Evolutionary conservation across 176 grass and related monocot genomes (phyloP).

Genomic region (Ampelocalamus luodianensis): DNA sequence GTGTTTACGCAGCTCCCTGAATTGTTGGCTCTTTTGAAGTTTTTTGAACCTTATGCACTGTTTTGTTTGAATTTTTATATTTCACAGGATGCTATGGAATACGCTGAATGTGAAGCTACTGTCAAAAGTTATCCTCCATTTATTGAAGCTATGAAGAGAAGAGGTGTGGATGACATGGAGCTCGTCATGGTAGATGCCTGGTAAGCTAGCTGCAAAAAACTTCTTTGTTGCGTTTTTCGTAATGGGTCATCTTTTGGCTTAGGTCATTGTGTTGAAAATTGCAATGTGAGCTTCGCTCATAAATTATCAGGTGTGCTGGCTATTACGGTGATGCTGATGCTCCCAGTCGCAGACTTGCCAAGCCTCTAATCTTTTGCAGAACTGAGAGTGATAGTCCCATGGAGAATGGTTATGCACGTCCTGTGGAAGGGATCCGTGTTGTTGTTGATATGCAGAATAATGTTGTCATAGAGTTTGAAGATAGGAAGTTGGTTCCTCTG

Average conservation of each 20-base stretch:
- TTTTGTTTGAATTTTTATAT: constrained; percentile 36
- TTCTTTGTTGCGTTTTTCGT: not conserved
- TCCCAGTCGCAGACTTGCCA: constrained; percentile 89
- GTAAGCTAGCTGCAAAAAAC: constrained; percentile 49
- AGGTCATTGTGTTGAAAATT: constrained; percentile 12
- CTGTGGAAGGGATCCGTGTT: constrained; percentile 92
- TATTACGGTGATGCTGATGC: constrained; percentile 85
- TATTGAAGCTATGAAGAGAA: constrained; percentile 98
- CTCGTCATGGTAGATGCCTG: constrained; percentile 99
- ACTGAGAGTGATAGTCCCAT: constrained; percentile 98
- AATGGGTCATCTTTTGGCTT: constrained; percentile 2
- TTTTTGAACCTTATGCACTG: not conserved
- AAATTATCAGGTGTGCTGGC: constrained; percentile 78
- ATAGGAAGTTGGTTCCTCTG: constrained; percentile 90
- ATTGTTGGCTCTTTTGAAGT: not conserved
- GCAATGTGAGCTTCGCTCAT: not conserved
- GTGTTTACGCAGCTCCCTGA: not conserved
- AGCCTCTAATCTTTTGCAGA: constrained; percentile 96
- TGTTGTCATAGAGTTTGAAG: constrained; percentile 90
- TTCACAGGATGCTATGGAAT: constrained; percentile 92
- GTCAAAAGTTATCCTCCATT: constrained; percentile 95
- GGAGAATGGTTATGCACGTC: constrained; percentile 99
- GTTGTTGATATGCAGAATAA: constrained; percentile 98
- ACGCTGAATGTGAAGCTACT: constrained; percentile 97
- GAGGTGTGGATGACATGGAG: constrained; percentile 99